Conservation (phyloP, 768 basidiomycete genomes). For the Xerocomellus amylosporus region DNA sequence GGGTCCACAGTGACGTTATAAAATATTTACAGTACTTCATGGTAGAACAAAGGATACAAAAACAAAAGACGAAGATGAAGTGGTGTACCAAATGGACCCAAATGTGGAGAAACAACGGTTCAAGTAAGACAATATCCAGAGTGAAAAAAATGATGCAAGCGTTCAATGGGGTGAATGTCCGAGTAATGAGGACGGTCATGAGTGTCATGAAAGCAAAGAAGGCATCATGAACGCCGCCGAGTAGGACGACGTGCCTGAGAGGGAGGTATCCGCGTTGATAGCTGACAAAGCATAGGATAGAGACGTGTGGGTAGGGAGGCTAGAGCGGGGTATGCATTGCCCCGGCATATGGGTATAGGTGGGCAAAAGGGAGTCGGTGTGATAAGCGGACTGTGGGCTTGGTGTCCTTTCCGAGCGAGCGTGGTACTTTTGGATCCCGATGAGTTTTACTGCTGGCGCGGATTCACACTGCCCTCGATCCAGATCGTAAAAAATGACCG, state of each 20-base stretch:
- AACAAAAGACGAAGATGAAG: conserved; percentile 19
- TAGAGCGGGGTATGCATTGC: conserved; percentile 37
- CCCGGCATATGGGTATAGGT: conserved; percentile 31
- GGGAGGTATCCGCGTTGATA: conserved; percentile 27
- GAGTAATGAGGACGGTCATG: conserved; percentile 23
- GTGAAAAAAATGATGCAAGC: conserved; percentile 17
- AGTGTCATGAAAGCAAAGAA: conserved; percentile 33
- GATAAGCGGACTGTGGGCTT: conserved; percentile 27
- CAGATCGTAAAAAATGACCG: conserved; percentile 66
- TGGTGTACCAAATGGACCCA: conserved; percentile 11
- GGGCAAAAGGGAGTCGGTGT: conserved; percentile 30
- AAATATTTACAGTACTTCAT: conserved; percentile 34
- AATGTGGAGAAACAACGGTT: conserved; percentile 18
- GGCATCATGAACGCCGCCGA: conserved; percentile 32
- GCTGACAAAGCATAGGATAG: conserved; percentile 45
- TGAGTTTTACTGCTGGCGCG: conserved; percentile 59
- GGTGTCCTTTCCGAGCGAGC: conserved; percentile 30
- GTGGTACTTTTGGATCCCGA: conserved; percentile 47
- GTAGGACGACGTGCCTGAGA: conserved; percentile 25
- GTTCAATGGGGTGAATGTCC: conserved; percentile 25
- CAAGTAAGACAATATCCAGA: conserved; percentile 32
- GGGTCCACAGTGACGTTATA: conserved; percentile 28
- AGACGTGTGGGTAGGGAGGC: conserved; percentile 35
- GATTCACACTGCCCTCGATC: conserved; percentile 51
- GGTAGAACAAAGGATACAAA: conserved; percentile 22